Base-by-base conservation (phyloP, 208 protist species). In the Polymyxa betae region DNA sequence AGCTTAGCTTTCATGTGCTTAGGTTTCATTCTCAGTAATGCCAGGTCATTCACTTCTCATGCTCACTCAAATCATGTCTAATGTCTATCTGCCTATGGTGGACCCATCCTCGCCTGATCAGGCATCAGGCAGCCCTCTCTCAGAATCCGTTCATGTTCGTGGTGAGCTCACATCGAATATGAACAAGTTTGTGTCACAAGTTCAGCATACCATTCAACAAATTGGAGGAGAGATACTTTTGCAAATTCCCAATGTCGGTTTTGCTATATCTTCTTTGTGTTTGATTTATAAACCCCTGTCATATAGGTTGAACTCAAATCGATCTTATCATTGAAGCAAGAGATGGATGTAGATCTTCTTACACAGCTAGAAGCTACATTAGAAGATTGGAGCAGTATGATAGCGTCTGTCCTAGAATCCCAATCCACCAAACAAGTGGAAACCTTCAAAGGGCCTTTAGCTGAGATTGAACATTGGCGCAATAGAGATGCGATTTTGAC, bases 391-490 rank as follows among this genome's bases (percentile, higher is more conserved):
- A 93, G 91, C 38, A 44, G 46, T 0, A 40, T 43, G 20, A 94
- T 93, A 45, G 46, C 64, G 12, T 20, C 45, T 44, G 44, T 54
- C 0, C 0, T 93, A n/a, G 91, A 94, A 88, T 12, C 32, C 44
- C 52, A 94, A 64, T 0, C 88, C 41, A 44, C 0, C 0, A 93
- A 93, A 72, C 24, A 88, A 38, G 68, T 82, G 16, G 72, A 88
- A 32, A 29, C 45, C 0, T 90, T 90, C 0, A 46, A 93, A 87
- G 97, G 97, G 0, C 97, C 98, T 20, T 94, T 99, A 0, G 97
- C 96, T 43, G 98, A 99, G 92, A 98, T 99, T 88, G 97, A 99
- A 92, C 98, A 97, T 92, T 99, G 98, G 98, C 94, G 97, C 16
- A 95, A 98, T 90, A 96, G 97, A 91, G 97, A 97, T 93, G 97